Percentiles rank a stretch among this genome's conserved stretches.
Evolutionary conservation across 192 early-diverging fungal genomes (phyloP).

Genomic region (Backusella parvicylindrica): DNA sequence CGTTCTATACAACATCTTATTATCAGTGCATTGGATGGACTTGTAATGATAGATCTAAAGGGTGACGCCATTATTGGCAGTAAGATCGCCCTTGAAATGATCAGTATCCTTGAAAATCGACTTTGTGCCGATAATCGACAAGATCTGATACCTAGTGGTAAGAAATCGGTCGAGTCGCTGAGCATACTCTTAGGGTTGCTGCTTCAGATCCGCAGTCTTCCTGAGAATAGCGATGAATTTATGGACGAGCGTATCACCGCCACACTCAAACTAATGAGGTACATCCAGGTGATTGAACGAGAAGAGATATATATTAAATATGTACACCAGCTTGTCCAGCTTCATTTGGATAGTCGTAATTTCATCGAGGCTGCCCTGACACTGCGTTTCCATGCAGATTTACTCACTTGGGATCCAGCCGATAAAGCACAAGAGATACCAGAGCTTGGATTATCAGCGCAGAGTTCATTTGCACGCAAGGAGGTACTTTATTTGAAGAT

Average conservation of each 20-base stretch:
- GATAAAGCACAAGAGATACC: slow-evolving; percentile 43
- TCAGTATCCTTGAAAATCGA: background rate
- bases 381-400: slow-evolving; percentile 62
- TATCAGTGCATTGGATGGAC: slow-evolving; percentile 35
- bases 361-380: slow-evolving; percentile 66
- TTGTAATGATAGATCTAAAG: slow-evolving; percentile 41
- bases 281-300: slow-evolving; percentile 57
- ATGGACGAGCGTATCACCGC: slow-evolving; percentile 62
- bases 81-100: slow-evolving; percentile 28
- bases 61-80: slow-evolving; percentile 25
- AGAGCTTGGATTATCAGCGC: slow-evolving; percentile 47
- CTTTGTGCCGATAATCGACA: background rate
- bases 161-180: slow-evolving; percentile 44
- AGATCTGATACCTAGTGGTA: slow-evolving; percentile 1
- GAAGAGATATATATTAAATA: slow-evolving; percentile 65
- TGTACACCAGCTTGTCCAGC: slow-evolving; percentile 56
- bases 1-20: slow-evolving; percentile 28
- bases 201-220: slow-evolving; percentile 51
- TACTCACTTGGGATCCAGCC: slow-evolving; percentile 61
- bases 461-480: slow-evolving; percentile 59
- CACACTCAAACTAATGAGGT: slow-evolving; percentile 60
- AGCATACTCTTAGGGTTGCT: slow-evolving; percentile 50
- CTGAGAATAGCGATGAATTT: slow-evolving; percentile 43
- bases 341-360: slow-evolving; percentile 54
- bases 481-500: slow-evolving; percentile 57